Evolutionary conservation across 164 flowering plant genomes (phyloP).

Genomic region (Aristolochia californica): DNA sequence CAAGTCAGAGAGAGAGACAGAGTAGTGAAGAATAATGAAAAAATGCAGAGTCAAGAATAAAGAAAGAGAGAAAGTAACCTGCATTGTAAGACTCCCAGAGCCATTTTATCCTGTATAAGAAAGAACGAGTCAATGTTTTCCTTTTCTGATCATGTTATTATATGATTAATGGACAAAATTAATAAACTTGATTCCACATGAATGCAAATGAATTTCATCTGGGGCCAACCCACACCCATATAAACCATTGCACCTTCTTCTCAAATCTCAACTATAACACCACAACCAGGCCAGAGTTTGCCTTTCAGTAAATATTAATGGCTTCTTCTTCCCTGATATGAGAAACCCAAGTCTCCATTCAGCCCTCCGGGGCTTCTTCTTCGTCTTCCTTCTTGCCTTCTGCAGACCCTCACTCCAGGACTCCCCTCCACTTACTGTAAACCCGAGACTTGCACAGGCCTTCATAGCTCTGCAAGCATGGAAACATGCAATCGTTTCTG

Average conservation of each 20-base stretch:
- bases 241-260: neutral
- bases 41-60: neutral
- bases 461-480: conserved; percentile 64
- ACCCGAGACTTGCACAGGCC: conserved; percentile 45
- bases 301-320: neutral
- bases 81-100: neutral
- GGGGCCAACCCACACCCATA: neutral
- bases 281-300: neutral
- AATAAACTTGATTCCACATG: neutral
- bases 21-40: neutral
- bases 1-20: neutral
- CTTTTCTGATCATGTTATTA: neutral
- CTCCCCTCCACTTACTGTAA: conserved; percentile 10
- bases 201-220: neutral
- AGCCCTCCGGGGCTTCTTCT: neutral
- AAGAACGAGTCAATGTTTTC: neutral
- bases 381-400: neutral
- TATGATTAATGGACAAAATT: neutral
- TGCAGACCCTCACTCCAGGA: conserved; percentile 1
- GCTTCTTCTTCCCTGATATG: neutral
- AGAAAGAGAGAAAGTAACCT: neutral
- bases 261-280: neutral
- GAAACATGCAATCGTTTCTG: conserved; percentile 50
- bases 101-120: neutral
- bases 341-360: neutral